Conservation (phyloP, 176 grass and related monocot genomes). For the Tillandsia leiboldiana region DNA sequence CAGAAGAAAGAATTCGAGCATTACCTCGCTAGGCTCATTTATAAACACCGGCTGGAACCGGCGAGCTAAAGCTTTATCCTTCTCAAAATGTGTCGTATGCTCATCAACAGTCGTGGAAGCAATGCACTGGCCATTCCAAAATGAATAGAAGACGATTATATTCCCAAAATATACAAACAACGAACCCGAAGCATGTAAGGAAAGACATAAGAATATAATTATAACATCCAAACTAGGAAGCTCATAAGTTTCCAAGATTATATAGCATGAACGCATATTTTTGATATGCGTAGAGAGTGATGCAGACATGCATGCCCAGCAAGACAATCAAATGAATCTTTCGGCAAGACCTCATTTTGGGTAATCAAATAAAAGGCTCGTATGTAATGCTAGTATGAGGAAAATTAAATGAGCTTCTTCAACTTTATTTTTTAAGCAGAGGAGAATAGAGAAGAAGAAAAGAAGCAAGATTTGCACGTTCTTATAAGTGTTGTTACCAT, state of each 20-base stretch:
- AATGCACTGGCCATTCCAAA: slow-evolving; percentile 51
- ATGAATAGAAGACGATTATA: not conserved
- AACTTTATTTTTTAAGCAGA: not conserved
- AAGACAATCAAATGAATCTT: not conserved
- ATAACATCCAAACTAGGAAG: too few relatives aligned
- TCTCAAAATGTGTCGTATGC: slow-evolving; percentile 81
- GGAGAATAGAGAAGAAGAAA: not conserved
- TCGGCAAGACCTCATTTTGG: not conserved
- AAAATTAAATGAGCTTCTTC: not conserved
- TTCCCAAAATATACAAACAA: not conserved
- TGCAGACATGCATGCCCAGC: not conserved
- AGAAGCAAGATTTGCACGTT: not conserved
- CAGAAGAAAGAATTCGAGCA: not conserved
- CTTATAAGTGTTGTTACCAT: not conserved
- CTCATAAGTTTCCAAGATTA: not conserved
- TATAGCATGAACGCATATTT: not conserved
- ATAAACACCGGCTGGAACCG: slow-evolving; percentile 84
- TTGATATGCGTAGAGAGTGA: not conserved
- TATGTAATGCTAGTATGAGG: not conserved
- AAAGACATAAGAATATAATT: not conserved
- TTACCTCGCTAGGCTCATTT: slow-evolving; percentile 80
- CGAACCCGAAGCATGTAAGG: not conserved
- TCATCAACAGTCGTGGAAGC: slow-evolving; percentile 90
- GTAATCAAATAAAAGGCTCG: not conserved
- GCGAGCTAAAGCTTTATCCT: slow-evolving; percentile 96